These are phyloP conservation scores for Protostelium mycophagum DNA, from an alignment of 78 protist species.

Conservation along the genomic window DNA sequence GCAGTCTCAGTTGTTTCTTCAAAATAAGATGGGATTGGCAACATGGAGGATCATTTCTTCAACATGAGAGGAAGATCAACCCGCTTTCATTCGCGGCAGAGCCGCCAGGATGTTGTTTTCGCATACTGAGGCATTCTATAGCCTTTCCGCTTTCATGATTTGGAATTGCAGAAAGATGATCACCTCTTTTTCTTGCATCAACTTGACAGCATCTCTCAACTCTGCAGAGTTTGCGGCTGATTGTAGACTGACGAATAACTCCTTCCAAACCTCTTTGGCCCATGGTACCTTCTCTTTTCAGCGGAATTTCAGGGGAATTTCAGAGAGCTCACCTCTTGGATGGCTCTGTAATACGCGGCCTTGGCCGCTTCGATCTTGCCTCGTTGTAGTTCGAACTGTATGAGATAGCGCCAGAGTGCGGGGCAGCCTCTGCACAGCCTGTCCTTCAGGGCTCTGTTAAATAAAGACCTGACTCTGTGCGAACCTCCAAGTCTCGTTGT, in stretches of 20 bases:
- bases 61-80: too few species aligned
- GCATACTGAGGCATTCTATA: too few species aligned
- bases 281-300: too few species aligned
- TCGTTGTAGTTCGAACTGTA: background rate
- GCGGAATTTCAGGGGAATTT: too few species aligned
- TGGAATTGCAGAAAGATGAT: too few species aligned
- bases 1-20: background rate
- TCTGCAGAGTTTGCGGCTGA: background rate
- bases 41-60: too few species aligned
- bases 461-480: background rate
- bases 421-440: background rate
- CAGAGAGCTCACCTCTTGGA: background rate
- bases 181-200: background rate
- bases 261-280: background rate
- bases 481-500: background rate
- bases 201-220: background rate
- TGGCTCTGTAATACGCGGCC: background rate
- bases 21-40: too few species aligned
- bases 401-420: background rate
- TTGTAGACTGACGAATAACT: background rate
- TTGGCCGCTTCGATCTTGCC: background rate
- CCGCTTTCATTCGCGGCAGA: background rate
- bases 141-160: too few species aligned
- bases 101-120: too few species aligned
- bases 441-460: background rate